Conservation (phyloP, 345 rosid genomes). For the Acer negundo region DNA sequence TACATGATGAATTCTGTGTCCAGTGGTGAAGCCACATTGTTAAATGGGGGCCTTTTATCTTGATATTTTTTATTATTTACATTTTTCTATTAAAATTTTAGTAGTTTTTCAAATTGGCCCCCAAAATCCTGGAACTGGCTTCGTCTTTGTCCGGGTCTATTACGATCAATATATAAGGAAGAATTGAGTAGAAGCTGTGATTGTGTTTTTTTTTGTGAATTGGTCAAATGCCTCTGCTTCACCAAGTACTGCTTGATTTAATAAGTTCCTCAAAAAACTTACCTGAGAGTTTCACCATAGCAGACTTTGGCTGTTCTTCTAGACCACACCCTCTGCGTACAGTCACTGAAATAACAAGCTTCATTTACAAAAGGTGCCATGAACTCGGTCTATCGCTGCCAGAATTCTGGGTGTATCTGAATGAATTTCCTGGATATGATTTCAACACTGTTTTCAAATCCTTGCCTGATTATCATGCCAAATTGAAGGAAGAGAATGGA, state of each 20-base stretch:
- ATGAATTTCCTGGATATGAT: conserved; percentile 44
- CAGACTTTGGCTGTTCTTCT: conserved; percentile 54
- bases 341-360: conserved; percentile 23
- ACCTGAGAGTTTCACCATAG: conserved; percentile 23
- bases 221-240: conserved; percentile 25
- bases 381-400: conserved; percentile 24
- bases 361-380: conserved; percentile 18
- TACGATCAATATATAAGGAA: no score
- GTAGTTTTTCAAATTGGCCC: no score
- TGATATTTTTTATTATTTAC: no score
- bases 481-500: conserved; percentile 34
- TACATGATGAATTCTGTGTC: no score
- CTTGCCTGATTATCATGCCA: conserved; percentile 33
- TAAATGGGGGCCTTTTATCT: no score
- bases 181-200: no score
- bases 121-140: no score
- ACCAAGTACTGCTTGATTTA: conserved; percentile 30
- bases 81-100: no score
- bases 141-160: no score
- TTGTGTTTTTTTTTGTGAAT: no score
- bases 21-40: no score
- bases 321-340: conserved; percentile 39
- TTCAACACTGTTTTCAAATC: conserved; percentile 49
- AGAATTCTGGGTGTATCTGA: conserved; percentile 36
- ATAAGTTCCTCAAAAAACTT: conserved; percentile 15